These are phyloP conservation scores for Cymbopogon citratus DNA, from an alignment of 176 grass and related monocot genomes.

Conservation along the genomic window DNA sequence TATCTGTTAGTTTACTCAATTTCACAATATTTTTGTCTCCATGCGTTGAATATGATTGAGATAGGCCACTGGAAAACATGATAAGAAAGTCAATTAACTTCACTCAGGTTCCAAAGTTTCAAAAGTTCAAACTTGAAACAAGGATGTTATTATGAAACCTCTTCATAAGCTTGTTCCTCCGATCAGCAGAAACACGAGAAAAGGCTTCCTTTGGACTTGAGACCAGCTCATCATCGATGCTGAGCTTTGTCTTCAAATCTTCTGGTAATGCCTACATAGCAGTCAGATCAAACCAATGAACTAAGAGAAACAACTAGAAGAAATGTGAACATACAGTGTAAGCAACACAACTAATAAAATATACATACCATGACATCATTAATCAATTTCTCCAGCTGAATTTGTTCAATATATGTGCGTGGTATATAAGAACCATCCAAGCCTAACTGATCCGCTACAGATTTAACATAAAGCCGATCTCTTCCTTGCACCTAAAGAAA, in stretches of 20 bases:
- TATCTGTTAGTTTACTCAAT: constrained; percentile 68
- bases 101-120: constrained; percentile 25
- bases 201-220: constrained; percentile 92
- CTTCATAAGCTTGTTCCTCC: constrained; percentile 78
- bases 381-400: constrained; percentile 95
- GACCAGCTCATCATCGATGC: constrained; percentile 84
- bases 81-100: constrained; percentile 24
- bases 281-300: constrained; percentile 20
- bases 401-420: constrained; percentile 96
- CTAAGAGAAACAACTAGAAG: constrained; percentile 10
- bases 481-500: constrained; percentile 82
- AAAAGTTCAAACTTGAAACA: constrained; percentile 9
- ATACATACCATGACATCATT: constrained; percentile 92
- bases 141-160: constrained; percentile 42
- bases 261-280: constrained; percentile 83
- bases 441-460: constrained; percentile 66
- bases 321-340: background rate
- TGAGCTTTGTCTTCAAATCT: constrained; percentile 93
- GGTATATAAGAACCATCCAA: constrained; percentile 87
- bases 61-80: constrained; percentile 63
- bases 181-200: constrained; percentile 73
- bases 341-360: background rate
- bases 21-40: constrained; percentile 86
- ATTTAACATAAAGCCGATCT: constrained; percentile 74
- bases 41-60: constrained; percentile 85